phyloP scores from a whole-genome alignment of 306 rosid genomes.

The Delonix regia region DNA sequence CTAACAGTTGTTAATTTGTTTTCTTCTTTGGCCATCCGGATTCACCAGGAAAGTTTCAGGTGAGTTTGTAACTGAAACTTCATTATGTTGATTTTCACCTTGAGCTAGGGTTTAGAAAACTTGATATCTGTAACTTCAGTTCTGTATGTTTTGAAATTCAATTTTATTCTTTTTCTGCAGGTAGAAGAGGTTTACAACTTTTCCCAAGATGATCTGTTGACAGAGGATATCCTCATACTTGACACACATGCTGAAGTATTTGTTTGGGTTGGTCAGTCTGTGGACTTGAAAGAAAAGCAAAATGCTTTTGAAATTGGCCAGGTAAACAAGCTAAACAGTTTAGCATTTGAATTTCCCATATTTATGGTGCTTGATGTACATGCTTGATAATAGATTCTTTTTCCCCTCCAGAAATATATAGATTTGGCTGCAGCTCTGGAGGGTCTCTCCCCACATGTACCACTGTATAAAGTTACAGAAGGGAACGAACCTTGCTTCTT shows the following conservation, averaged over 20 bases:
- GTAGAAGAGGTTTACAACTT: slow-evolving; percentile 90
- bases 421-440: slow-evolving; percentile 86
- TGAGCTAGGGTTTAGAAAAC: slow-evolving; percentile 32
- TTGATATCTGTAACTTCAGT: slow-evolving; percentile 21
- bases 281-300: slow-evolving; percentile 88
- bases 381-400: slow-evolving; percentile 27
- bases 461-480: slow-evolving; percentile 90
- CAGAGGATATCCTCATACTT: slow-evolving; percentile 91
- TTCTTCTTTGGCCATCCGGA: slow-evolving; percentile 46
- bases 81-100: slow-evolving; percentile 32
- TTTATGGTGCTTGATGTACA: slow-evolving; percentile 13
- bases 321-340: slow-evolving; percentile 54
- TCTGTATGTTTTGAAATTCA: slow-evolving; percentile 34
- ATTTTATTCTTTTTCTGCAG: slow-evolving; percentile 50
- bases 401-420: slow-evolving; percentile 68
- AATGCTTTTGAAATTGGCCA: slow-evolving; percentile 80
- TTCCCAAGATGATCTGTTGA: slow-evolving; percentile 90
- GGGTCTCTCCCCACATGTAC: slow-evolving; percentile 78
- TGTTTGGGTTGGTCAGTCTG: slow-evolving; percentile 94
- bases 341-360: slow-evolving; percentile 1
- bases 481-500: slow-evolving; percentile 98
- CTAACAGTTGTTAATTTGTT: slow-evolving; percentile 49
- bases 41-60: slow-evolving; percentile 90
- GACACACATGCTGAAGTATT: slow-evolving; percentile 98
- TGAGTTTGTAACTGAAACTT: slow-evolving; percentile 55